Base-by-base conservation (phyloP, 148 eudicot genomes). In the Rhododendron simsii region DNA sequence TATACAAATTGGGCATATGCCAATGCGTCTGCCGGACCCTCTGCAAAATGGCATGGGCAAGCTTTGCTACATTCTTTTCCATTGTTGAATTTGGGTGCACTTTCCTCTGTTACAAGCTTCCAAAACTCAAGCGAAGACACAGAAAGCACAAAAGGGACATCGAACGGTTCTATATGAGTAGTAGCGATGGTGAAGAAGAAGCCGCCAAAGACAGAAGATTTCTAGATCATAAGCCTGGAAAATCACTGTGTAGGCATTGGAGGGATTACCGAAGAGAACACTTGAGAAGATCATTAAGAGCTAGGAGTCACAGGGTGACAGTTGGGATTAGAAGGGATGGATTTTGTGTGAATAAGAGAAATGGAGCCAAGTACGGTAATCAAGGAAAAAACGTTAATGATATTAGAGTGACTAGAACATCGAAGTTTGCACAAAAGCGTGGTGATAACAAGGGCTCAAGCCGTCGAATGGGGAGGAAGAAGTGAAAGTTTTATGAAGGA, bases 1-100 rank as follows among this genome's bases (percentile, higher is more conserved):
- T 87, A 50, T 89, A 81, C 87, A 90, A 91, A 81, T 47, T 93
- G 90, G 90, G 93, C 35, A 88, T 93, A 48, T 91, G 86, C 86
- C 90, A 88, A 82, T 91, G 92, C 89, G 78, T 93, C 39, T 85
- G 89, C 53, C 89, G 81, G 57, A 84, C 83, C 37, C 33, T 89
- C 12, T 88, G 85, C 82, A 89, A 88, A 61, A 57, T 67, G 26
- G 6, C 48, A 76, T 90, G 91, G 90, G 87, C 88, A 39, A 89
- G 87, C 71, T 93, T 87, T 51, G 80, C 87, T 30, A 84, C 83
- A 3, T 90, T 80, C 80, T 89, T 90, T 86, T 84, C 86, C 1
- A 59, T 74, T n/a, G 41, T 87, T 53, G 84, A 88, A 26, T 90
- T 74, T 47, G 48, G 87, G 35, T 87, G 88, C 87, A 84, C 83